Percentiles rank a stretch among this genome's conserved stretches.
These are phyloP conservation scores for Blastocystis sp. DNA, from an alignment of 352 stramenopile genomes.

Conservation along the genomic window DNA sequence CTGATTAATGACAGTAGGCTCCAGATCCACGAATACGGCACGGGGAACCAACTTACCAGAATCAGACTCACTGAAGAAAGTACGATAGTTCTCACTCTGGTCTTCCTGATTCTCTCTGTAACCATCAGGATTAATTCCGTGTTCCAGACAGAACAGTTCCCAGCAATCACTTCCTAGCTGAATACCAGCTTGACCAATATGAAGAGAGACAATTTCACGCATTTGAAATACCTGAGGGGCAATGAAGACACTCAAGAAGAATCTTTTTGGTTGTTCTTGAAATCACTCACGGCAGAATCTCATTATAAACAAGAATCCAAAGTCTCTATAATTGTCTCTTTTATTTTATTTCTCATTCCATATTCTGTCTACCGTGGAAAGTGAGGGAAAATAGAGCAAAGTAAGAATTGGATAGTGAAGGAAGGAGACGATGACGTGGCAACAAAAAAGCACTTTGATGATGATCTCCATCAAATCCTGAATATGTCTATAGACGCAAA, in stretches of 20 bases:
- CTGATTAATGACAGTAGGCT: conserved; percentile 93
- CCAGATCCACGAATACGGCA: conserved; percentile 90
- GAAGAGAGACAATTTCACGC: conserved; percentile 89
- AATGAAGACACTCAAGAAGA: conserved; percentile 63
- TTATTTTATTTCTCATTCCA: too few relatives aligned
- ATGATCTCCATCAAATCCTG: too few relatives aligned
- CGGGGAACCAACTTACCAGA: conserved; percentile 92
- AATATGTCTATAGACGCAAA: too few relatives aligned
- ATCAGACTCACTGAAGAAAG: conserved; percentile 75
- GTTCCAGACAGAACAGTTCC: conserved; percentile 83
- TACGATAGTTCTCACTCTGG: conserved; percentile 92
- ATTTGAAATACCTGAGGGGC: conserved; percentile 68
- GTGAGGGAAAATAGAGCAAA: too few relatives aligned
- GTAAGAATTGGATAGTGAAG: too few relatives aligned
- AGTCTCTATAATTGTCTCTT: too few relatives aligned
- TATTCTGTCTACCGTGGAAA: too few relatives aligned
- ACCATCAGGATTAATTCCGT: conserved; percentile 72
- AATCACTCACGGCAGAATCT: conserved; percentile 30
- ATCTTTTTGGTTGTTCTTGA: neutral
- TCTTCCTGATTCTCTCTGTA: conserved; percentile 67
- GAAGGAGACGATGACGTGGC: too few relatives aligned
- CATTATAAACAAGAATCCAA: neutral
- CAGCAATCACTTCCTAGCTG: conserved; percentile 82
- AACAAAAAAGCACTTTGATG: too few relatives aligned
- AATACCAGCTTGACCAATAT: conserved; percentile 86